phyloP scores from a whole-genome alignment of 202 grass and related monocot species.

The Bolboschoenoplectus hybrid region DNA sequence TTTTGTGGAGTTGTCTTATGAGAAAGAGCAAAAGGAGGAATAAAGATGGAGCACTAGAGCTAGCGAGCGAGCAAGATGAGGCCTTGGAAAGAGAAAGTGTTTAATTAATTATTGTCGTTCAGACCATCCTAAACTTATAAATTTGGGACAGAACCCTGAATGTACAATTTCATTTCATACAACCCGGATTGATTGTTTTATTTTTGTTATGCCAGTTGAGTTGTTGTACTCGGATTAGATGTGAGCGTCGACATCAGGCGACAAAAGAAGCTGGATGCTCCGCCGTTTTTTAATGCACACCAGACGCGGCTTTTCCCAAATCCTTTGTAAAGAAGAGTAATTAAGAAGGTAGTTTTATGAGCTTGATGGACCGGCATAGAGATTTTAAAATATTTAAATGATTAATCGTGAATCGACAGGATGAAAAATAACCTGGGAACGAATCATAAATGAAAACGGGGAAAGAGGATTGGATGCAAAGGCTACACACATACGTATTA shows the following conservation, averaged over 20 bases:
- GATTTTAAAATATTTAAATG: background rate
- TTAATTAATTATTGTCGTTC: slow-evolving; percentile 1
- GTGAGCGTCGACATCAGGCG: background rate
- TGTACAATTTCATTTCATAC: background rate
- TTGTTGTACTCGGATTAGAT: background rate
- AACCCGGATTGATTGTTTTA: background rate
- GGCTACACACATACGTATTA: background rate
- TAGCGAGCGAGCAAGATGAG: slow-evolving; percentile 18
- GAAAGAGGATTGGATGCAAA: background rate
- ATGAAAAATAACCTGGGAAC: slow-evolving; percentile 11
- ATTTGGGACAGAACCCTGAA: background rate
- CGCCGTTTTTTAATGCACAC: too few relatives aligned
- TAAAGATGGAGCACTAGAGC: background rate
- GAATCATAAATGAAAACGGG: background rate
- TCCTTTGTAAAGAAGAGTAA: background rate
- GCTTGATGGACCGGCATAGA: background rate
- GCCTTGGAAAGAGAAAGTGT: slow-evolving; percentile 35
- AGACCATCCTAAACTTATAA: background rate
- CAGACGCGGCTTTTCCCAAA: background rate
- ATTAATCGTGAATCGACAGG: background rate
- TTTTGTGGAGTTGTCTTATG: slow-evolving; percentile 13
- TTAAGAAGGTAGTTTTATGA: background rate
- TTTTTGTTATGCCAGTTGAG: background rate
- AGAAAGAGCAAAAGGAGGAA: background rate
- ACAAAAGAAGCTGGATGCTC: too few relatives aligned